Conservation (phyloP, 192 early-diverging fungal genomes). For the Entomortierella beljakovae region DNA sequence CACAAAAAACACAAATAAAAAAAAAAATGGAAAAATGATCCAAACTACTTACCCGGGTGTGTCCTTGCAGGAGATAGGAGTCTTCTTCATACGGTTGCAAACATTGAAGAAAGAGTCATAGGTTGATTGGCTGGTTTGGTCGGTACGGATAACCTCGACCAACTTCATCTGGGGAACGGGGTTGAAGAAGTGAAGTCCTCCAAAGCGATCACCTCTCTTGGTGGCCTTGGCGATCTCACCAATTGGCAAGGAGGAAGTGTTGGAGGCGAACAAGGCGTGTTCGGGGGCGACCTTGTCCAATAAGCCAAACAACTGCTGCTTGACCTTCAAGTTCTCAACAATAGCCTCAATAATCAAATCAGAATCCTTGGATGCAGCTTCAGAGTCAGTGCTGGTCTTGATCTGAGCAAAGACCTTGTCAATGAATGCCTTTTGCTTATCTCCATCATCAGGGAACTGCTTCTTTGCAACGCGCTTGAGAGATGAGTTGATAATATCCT, state of each 20-base stretch:
- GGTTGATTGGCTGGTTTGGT: constrained; percentile 66
- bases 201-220: constrained; percentile 69
- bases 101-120: constrained; percentile 77
- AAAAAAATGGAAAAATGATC: neutral
- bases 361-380: constrained; percentile 67
- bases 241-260: constrained; percentile 94
- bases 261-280: constrained; percentile 86
- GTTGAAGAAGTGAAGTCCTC: constrained; percentile 98
- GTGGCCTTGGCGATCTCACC: constrained; percentile 80
- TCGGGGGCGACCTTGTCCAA: constrained; percentile 80
- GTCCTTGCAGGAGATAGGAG: constrained; percentile 94
- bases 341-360: constrained; percentile 96
- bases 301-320: constrained; percentile 82
- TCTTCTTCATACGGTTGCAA: constrained; percentile 83
- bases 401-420: constrained; percentile 79
- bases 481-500: constrained; percentile 86
- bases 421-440: constrained; percentile 71
- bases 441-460: constrained; percentile 80
- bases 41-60: constrained; percentile 81
- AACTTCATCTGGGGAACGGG: constrained; percentile 99
- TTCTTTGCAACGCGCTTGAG: constrained; percentile 91
- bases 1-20: neutral
- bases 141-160: constrained; percentile 91
- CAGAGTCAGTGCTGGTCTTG: constrained; percentile 71
- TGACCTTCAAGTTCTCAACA: constrained; percentile 92